Evolutionary conservation across 345 rosid genomes (phyloP), one percentile per base, ranked within the genome.

Genomic region (Acer campestre): DNA sequence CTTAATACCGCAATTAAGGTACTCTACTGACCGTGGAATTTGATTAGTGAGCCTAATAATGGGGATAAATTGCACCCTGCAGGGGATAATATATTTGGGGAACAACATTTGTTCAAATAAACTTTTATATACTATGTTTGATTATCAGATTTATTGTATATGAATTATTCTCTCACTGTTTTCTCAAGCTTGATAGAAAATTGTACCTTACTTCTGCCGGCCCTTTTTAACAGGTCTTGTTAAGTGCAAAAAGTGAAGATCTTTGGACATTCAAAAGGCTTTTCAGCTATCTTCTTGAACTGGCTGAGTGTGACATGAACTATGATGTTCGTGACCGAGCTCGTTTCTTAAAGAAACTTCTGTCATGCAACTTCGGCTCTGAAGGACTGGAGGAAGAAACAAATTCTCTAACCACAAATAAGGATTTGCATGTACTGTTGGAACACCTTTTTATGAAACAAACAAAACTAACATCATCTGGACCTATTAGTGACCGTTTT

Each of bases 251-350:
- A 66, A 84, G 81, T 59, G 94, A 87, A 59, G 92, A 91, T 79
- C 76, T 85, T 63, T 84, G 68, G 74, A 86, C 85, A 80, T 44
- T 85, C 71, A 89, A 69, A 80, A 90, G 73, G 83, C 72, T 90
- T 80, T 82, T 86, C 68, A 70, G 86, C 83, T 96, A 91, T 83
- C 86, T 94, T 84, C 87, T 96, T 83, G 98, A 96, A 79, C 78
- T 96, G 85, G 97, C 97, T 29, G 95, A 90, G 75, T 84, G 88
- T 86, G 99, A 96, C 80, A 71, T 87, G 78, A 87, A 82, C 83
- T 94, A 92, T 88, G 98, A 94, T 87, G 84, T 96, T 46, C 97
- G 98, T 78, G 99, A 94, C 83, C 92, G 94, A 84, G 92, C 97
- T 81, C 93, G 95, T 77, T 81, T 94, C 76, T 73, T 94, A 40